A percentile compares a stretch with the other conserved stretches of the same genome.
Evolutionary conservation across 495 filamentous ascomycete species (phyloP).

Genomic region (Articulospora tetracladia): DNA sequence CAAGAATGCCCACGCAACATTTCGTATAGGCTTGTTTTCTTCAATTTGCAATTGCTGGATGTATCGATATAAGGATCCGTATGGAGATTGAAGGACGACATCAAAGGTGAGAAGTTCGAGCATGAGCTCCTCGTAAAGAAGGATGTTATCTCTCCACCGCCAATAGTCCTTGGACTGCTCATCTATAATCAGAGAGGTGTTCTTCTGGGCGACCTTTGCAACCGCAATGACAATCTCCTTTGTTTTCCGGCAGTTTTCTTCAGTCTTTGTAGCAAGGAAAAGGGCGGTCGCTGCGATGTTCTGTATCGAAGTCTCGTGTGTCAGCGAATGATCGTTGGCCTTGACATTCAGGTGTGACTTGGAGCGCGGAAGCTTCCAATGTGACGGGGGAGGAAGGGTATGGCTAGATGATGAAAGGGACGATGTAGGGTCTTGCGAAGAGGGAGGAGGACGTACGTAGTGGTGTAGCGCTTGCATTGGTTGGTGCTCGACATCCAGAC

Average conservation of each 20-base stretch:
- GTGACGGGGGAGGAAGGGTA: conserved; percentile 1
- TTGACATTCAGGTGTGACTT: conserved; percentile 11
- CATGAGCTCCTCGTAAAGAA: conserved; percentile 85
- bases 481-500: conserved; percentile 58
- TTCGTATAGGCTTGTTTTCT: conserved; percentile 71
- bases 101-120: conserved; percentile 94
- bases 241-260: conserved; percentile 92
- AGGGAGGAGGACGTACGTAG: conserved; percentile 55
- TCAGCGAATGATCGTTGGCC: conserved; percentile 9
- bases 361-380: conserved; percentile 15
- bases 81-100: conserved; percentile 79
- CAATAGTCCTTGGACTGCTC: conserved; percentile 97
- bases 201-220: conserved; percentile 91
- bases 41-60: conserved; percentile 63
- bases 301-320: conserved; percentile 29
- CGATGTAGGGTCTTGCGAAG: neutral
- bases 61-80: conserved; percentile 74
- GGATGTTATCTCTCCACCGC: conserved; percentile 91
- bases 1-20: conserved; percentile 86
- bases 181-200: conserved; percentile 78
- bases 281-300: conserved; percentile 83
- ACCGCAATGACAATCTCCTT: conserved; percentile 89
- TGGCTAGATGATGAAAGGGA: neutral
- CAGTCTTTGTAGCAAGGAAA: conserved; percentile 93
- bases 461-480: conserved; percentile 68